These are phyloP conservation scores for Pichia eremophila DNA, from an alignment of 805 yeast genomes.

Conservation along the genomic window DNA sequence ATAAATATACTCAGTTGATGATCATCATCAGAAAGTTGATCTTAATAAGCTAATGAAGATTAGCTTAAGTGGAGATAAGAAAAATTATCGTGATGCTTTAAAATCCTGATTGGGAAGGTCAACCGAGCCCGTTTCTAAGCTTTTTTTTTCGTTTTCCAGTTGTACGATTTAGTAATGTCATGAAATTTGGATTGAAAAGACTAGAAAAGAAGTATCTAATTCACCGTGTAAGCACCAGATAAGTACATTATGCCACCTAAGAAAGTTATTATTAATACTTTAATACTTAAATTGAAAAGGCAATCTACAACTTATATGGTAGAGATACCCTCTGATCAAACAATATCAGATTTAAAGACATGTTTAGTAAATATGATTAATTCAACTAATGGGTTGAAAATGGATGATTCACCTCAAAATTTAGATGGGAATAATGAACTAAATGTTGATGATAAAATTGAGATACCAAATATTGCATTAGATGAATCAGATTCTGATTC, in stretches of 20 bases:
- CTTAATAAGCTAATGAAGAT: too few relatives aligned
- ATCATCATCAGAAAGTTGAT: too few relatives aligned
- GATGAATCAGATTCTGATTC: constrained; percentile 2
- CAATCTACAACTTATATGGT: constrained; percentile 28
- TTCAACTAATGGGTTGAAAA: constrained; percentile 39
- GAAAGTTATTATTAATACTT: constrained; percentile 11
- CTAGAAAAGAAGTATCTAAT: too few relatives aligned
- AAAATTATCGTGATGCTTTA: background rate
- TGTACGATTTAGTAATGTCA: too few relatives aligned
- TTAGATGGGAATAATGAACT: constrained; percentile 19
- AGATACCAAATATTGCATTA: constrained; percentile 22
- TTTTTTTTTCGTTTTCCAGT: background rate
- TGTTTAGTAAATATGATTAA: constrained; percentile 32
- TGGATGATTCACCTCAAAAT: constrained; percentile 20
- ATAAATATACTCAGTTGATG: too few relatives aligned
- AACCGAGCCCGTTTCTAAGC: background rate
- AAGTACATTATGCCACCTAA: constrained; percentile 20
- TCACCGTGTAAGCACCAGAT: background rate
- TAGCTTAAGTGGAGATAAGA: background rate
- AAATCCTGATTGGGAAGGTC: background rate
- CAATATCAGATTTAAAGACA: constrained; percentile 20
- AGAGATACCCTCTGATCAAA: constrained; percentile 16
- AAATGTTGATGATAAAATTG: constrained; percentile 29
- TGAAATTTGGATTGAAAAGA: too few relatives aligned
- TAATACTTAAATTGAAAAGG: constrained; percentile 26